Conservation (phyloP, 2,329 filamentous ascomycete genomes). For the Pestalotiopsis fici region DNA sequence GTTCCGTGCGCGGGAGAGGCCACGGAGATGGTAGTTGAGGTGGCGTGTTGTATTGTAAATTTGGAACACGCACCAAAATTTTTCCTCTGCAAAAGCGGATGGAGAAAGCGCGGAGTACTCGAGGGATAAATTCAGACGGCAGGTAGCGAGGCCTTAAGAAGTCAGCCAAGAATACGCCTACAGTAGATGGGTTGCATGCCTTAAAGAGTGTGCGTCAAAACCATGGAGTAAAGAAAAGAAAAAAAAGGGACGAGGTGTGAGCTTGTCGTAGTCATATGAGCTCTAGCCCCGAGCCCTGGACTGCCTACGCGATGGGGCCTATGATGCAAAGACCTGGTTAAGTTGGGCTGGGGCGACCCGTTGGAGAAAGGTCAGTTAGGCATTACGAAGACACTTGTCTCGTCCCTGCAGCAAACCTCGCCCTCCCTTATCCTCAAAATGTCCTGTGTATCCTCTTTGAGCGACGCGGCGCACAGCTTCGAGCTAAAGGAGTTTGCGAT, state of each 20-base stretch:
- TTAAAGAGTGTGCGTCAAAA: not conserved
- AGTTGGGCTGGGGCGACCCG: not conserved
- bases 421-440: not conserved
- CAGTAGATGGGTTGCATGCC: not conserved
- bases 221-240: not conserved
- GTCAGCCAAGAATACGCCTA: not conserved
- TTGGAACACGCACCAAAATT: constrained; percentile 2
- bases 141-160: not conserved
- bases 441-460: not conserved
- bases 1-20: constrained; percentile 1
- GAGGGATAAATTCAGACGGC: not conserved
- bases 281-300: not conserved
- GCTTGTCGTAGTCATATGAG: not conserved
- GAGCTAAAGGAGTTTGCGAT: not conserved
- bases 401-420: not conserved
- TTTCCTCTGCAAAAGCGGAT: not conserved
- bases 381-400: not conserved
- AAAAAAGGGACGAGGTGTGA: not conserved
- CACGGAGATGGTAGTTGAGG: not conserved
- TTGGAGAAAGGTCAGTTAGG: not conserved
- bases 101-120: not conserved
- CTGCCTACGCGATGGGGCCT: not conserved
- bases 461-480: not conserved
- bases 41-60: not conserved
- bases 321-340: not conserved